Evolutionary conservation across 208 protist genomes (phyloP), one percentile per base, ranked within the genome.

Genomic region (Wallacemonas rigidus): DNA sequence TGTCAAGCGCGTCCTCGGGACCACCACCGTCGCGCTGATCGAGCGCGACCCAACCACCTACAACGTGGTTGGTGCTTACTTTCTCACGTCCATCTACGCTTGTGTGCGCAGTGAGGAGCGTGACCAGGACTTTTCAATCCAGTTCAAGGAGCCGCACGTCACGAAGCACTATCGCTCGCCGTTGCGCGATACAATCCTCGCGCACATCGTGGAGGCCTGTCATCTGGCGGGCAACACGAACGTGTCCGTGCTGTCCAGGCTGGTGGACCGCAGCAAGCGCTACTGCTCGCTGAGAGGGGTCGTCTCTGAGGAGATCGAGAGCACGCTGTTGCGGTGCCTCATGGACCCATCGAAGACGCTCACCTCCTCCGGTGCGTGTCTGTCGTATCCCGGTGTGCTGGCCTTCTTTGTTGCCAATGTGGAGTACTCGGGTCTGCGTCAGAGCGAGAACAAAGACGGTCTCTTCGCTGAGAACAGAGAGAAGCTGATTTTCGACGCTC

Each of bases 381-480:
- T 65, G 41, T 44, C 60, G 11, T 65, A 65, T 41, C 40, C 60
- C 3, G 50, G 84, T 6, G 79, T 87, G 36, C 67, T 95, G 14
- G 76, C 86, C 45, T 91, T 92, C 69, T 97, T 98, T 74, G 98
- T 98, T 73, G 83, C 90, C 12, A 98, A 97, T 71, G 81, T 98
- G 12, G 89, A 92, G 17, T 92, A 94, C 70, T 90, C 58, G n/a
- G 96, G 96, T 1, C 85, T 98, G 39, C 80, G 74, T 9, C 89
- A 81, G 70, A 91, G 84, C 38, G 90, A 98, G 75, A 98, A 96
- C 75, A 80, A 77, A 58, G 96, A 97, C 54, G 82, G 89, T 9
- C 44, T 98, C 5, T 98, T 98, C 80, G 77, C 92, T 0, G 94
- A 98, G 68, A 98, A 98, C 72, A 79, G 95, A 1, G 91, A 97